Evolutionary conservation across 257 asterid species (phyloP), one percentile per base, ranked within the genome.

Genomic region (Marsdenia floribunda): DNA sequence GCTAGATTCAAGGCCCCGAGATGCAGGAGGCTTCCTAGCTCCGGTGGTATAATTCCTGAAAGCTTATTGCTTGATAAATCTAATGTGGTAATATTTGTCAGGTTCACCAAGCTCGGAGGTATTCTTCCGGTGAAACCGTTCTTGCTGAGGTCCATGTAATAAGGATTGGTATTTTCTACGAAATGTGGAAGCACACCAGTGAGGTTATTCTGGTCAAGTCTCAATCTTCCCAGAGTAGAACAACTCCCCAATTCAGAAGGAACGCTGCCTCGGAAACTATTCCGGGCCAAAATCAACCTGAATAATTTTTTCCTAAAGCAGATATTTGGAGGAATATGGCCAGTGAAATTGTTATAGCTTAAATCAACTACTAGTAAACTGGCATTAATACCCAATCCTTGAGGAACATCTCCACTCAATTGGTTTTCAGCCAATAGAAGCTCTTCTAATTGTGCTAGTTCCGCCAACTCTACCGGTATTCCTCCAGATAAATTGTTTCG

Each of bases 331-430:
- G 96, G 97, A 73, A 93, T 87, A 59, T 85, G 90, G 69, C 98
- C 98, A 2, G 83, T 76, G 84, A 93, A 93, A 72, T 63, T 79
- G 84, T 91, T 93, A 67, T 83, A 69, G 4, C 96, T 83, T 73
- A 91, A 80, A 71, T 93, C 97, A n/a, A 93, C 61, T 67, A 11
- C 24, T 2, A 58, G 76, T 63, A 93, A 83, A 89, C 86, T 86
- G 73, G 86, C 79, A 78, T 93, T 87, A 70, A 90, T 61, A 72
- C 98, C 98, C 85, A 91, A 82, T 16, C 91, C 87, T 68, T 85
- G 94, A 75, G 98, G 98, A 77, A 93, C 54, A 59, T 84, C 83
- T 65, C 98, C 98, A 3, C 84, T 81, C 58, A 93, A 87, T 61
- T 57, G 83, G 82, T 93, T 93, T 21, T 85, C 91, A 49, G 67